A percentile compares a stretch with the other conserved stretches of the same genome.
phyloP scores from a whole-genome alignment of 331 rosid genomes.

The Pyrus hybrid region DNA sequence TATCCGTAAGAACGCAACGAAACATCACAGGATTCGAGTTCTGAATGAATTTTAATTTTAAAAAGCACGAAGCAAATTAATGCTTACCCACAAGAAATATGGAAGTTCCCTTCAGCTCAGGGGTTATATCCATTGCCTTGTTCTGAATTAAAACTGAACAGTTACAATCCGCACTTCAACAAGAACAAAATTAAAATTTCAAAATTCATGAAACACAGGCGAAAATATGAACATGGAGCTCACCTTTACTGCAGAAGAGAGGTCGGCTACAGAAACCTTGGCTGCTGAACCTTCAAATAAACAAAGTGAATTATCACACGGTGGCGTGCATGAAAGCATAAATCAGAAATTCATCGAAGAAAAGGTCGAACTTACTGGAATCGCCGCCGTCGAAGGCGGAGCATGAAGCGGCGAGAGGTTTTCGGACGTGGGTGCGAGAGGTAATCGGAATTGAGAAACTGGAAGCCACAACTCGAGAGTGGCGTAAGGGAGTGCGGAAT shows the following conservation, averaged over 20 bases:
- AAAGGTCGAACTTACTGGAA: conserved; percentile 22
- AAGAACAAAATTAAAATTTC: neutral
- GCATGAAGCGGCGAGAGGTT: conserved; percentile 20
- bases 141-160: conserved; percentile 56
- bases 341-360: neutral
- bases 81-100: conserved; percentile 79
- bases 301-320: conserved; percentile 4
- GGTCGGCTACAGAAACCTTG: conserved; percentile 29
- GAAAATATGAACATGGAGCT: conserved; percentile 1
- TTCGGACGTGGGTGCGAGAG: conserved; percentile 6
- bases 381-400: conserved; percentile 19
- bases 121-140: conserved; percentile 60
- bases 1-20: neutral
- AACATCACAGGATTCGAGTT: conserved; percentile 6
- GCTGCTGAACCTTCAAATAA: conserved; percentile 24
- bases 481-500: conserved; percentile 2
- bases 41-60: neutral
- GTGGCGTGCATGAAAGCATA: neutral
- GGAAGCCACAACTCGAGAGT: neutral
- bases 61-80: neutral
- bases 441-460: neutral
- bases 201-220: neutral
- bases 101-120: conserved; percentile 78
- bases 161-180: conserved; percentile 46
- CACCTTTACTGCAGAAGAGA: conserved; percentile 59